Evolutionary conservation across 768 basidiomycete genomes (phyloP).

Genomic region (Boletellus sp.): DNA sequence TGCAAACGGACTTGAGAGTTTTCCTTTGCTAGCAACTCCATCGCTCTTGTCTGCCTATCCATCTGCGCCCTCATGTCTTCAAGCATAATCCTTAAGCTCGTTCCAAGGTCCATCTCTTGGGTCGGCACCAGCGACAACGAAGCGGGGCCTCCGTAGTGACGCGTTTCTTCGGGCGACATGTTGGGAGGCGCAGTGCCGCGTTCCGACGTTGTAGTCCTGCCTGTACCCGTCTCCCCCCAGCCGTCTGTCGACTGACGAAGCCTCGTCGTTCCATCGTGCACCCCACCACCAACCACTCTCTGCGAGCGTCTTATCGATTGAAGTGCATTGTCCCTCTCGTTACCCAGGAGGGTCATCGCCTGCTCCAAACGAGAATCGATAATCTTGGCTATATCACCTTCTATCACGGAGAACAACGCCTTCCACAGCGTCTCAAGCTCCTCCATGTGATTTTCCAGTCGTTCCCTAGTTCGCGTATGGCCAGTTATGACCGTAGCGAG

Average conservation of each 20-base stretch:
- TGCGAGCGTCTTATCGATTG: constrained; percentile 20
- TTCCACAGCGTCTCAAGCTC: constrained; percentile 47
- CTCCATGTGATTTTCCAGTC: constrained; percentile 36
- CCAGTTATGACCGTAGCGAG: constrained; percentile 43
- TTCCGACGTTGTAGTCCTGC: constrained; percentile 14
- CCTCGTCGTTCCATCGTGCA: constrained; percentile 4
- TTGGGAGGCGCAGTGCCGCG: constrained; percentile 7
- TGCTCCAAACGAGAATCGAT: constrained; percentile 32
- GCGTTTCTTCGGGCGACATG: constrained; percentile 11
- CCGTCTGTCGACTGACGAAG: constrained; percentile 11
- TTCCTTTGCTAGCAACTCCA: constrained; percentile 43
- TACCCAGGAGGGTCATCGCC: constrained; percentile 34
- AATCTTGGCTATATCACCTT: constrained; percentile 38
- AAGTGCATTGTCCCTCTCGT: constrained; percentile 28
- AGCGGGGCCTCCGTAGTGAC: constrained; percentile 7
- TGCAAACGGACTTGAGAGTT: constrained; percentile 40
- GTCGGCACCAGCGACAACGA: constrained; percentile 14
- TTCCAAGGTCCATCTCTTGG: constrained; percentile 19
- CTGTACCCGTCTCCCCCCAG: constrained; percentile 11
- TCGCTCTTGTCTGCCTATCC: constrained; percentile 43
- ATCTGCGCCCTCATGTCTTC: constrained; percentile 47
- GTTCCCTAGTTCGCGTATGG: constrained; percentile 42
- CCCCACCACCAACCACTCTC: constrained; percentile 5
- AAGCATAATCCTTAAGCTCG: constrained; percentile 35
- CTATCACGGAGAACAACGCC: constrained; percentile 41